Conservation (phyloP, 1,284 basidiomycete genomes). For the Boletus smithii region DNA sequence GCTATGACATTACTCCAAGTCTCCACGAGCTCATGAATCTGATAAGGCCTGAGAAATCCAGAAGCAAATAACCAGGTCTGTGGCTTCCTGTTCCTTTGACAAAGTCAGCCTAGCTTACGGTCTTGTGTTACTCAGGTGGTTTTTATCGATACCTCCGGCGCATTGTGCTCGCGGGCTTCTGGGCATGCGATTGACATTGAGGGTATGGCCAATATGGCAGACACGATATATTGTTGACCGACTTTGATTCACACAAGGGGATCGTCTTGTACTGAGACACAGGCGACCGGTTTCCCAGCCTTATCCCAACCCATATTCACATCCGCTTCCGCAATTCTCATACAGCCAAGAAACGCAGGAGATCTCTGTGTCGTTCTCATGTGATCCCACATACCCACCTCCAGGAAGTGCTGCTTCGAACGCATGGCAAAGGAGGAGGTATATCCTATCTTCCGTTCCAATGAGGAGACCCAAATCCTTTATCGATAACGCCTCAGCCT, state of each 20-base stretch:
- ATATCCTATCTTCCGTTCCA: conserved; percentile 63
- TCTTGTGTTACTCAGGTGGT: conserved; percentile 53
- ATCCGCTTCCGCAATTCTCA: conserved; percentile 68
- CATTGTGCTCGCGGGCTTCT: conserved; percentile 69
- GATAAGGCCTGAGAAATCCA: conserved; percentile 60
- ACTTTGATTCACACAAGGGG: conserved; percentile 40
- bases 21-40: conserved; percentile 12
- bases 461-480: conserved; percentile 61
- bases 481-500: conserved; percentile 63
- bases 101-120: conserved; percentile 1
- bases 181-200: conserved; percentile 79
- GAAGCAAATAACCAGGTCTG: conserved; percentile 69
- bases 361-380: conserved; percentile 57
- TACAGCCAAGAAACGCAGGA: conserved; percentile 54
- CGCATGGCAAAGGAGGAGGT: conserved; percentile 57
- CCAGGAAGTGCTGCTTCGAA: conserved; percentile 33
- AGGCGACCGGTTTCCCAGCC: conserved; percentile 68
- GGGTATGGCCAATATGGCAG: conserved; percentile 41
- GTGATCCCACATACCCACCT: conserved; percentile 59
- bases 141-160: conserved; percentile 73
- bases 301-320: conserved; percentile 71
- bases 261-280: conserved; percentile 65
- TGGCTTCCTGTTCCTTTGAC: not conserved
- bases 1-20: not conserved
- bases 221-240: conserved; percentile 4